These are phyloP conservation scores for Canna indica DNA, from an alignment of 176 grass and related monocot genomes.

Conservation along the genomic window DNA sequence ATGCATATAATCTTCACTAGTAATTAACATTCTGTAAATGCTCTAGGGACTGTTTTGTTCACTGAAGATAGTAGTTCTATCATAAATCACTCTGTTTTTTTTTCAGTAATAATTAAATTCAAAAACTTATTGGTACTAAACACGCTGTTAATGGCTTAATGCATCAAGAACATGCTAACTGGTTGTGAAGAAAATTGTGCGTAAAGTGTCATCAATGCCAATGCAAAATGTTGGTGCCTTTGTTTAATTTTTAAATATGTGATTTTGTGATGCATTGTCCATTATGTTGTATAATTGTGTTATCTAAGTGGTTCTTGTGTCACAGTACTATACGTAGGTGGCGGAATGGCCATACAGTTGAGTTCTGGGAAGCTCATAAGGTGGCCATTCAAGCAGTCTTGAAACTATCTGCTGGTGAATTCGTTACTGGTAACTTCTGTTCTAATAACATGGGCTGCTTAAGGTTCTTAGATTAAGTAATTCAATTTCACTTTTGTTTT, in stretches of 20 bases:
- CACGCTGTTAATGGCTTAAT: too few species aligned
- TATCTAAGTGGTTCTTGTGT: conserved; percentile 16
- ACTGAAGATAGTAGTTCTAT: too few species aligned
- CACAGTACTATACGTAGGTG: conserved; percentile 79
- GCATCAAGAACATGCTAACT: too few species aligned
- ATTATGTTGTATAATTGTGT: background rate
- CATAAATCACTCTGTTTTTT: too few species aligned
- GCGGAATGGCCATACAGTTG: conserved; percentile 65
- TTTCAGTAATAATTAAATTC: too few species aligned
- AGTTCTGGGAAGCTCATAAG: conserved; percentile 94
- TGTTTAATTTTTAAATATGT: background rate
- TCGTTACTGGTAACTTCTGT: conserved; percentile 51
- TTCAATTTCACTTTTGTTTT: background rate
- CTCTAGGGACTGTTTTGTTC: too few species aligned
- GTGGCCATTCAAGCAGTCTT: conserved; percentile 80
- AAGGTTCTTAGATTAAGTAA: background rate
- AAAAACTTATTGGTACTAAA: too few species aligned
- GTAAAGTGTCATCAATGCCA: too few species aligned
- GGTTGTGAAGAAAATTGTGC: too few species aligned
- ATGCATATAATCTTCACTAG: too few species aligned
- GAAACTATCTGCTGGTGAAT: conserved; percentile 66
- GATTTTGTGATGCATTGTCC: background rate
- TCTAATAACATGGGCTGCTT: background rate
- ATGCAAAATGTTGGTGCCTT: too few species aligned
- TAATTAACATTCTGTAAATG: too few species aligned